phyloP scores from a whole-genome alignment of 1,139 yeast genomes.

The Kazachstania sp. region DNA sequence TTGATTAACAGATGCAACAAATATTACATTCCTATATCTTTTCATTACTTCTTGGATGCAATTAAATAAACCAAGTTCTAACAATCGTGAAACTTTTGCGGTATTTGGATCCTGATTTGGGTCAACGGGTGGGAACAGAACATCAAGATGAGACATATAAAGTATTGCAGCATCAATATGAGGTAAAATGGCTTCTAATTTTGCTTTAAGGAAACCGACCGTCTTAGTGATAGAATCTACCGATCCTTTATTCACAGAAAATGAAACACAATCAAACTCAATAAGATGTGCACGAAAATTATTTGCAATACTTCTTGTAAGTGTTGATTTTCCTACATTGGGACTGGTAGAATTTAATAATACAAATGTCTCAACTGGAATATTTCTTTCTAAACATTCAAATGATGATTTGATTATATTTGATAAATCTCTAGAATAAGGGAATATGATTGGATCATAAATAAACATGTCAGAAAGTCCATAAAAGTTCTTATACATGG shows the following conservation, averaged over 20 bases:
- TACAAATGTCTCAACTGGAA: conserved; percentile 50
- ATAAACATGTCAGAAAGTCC: conserved; percentile 34
- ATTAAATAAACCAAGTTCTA: conserved; percentile 52
- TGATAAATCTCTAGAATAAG: conserved; percentile 45
- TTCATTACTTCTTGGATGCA: conserved; percentile 50
- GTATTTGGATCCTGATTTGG: conserved; percentile 45
- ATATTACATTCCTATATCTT: conserved; percentile 36
- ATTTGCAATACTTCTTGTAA: conserved; percentile 47
- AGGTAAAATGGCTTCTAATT: conserved; percentile 52
- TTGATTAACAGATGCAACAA: conserved; percentile 67
- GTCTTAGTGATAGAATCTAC: conserved; percentile 74
- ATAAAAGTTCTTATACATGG: conserved; percentile 45
- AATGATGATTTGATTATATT: conserved; percentile 43
- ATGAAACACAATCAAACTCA: conserved; percentile 57
- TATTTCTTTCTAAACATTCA: conserved; percentile 27
- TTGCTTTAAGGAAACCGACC: conserved; percentile 67
- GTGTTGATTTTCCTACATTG: conserved; percentile 70
- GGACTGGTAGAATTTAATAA: conserved; percentile 61
- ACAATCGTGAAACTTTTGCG: conserved; percentile 36
- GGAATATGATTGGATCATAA: conserved; percentile 33
- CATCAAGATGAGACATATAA: conserved; percentile 66
- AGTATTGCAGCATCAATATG: conserved; percentile 38
- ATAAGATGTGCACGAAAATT: conserved; percentile 61
- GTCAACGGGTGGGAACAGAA: conserved; percentile 59
- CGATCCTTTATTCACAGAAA: conserved; percentile 41